Evolutionary conservation across 2,329 filamentous ascomycete species (phyloP).

Genomic region (Esteya vermicola): DNA sequence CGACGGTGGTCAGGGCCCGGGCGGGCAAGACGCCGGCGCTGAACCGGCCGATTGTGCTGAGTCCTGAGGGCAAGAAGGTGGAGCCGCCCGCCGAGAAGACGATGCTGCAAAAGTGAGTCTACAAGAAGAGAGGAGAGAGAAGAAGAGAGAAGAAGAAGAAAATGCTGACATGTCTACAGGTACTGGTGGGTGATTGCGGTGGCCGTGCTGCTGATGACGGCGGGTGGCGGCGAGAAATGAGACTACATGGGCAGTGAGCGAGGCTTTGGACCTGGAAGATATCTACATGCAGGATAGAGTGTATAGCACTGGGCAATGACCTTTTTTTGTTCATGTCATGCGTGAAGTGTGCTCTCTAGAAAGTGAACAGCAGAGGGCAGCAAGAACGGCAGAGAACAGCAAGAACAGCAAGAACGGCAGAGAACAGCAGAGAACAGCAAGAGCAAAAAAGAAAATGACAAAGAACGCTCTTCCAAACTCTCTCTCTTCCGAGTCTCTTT

Average conservation of each 20-base stretch:
- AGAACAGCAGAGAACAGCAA: too few relatives aligned
- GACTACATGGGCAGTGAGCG: background rate
- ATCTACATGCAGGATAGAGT: background rate
- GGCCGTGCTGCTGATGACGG: conserved; percentile 28
- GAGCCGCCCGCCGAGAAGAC: conserved; percentile 43
- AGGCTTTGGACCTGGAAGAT: too few relatives aligned
- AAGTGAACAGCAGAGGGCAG: too few relatives aligned
- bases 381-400: too few relatives aligned
- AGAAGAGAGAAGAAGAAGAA: too few relatives aligned
- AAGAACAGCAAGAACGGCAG: too few relatives aligned
- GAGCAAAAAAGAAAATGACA: too few relatives aligned
- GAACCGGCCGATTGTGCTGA: conserved; percentile 50
- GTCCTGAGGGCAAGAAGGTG: conserved; percentile 43
- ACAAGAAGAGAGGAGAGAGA: background rate
- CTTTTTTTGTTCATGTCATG: too few relatives aligned
- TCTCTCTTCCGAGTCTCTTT: too few relatives aligned
- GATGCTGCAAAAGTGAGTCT: conserved; percentile 49
- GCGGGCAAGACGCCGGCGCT: conserved; percentile 42
- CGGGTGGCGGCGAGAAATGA: background rate
- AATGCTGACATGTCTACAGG: conserved; percentile 19
- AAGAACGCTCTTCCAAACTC: too few relatives aligned
- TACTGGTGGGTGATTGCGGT: conserved; percentile 54
- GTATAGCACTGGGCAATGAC: too few relatives aligned
- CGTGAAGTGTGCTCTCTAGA: too few relatives aligned
- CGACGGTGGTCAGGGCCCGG: conserved; percentile 30